phyloP scores from a whole-genome alignment of 2,329 filamentous ascomycete species.

The Penicillium italicum region DNA sequence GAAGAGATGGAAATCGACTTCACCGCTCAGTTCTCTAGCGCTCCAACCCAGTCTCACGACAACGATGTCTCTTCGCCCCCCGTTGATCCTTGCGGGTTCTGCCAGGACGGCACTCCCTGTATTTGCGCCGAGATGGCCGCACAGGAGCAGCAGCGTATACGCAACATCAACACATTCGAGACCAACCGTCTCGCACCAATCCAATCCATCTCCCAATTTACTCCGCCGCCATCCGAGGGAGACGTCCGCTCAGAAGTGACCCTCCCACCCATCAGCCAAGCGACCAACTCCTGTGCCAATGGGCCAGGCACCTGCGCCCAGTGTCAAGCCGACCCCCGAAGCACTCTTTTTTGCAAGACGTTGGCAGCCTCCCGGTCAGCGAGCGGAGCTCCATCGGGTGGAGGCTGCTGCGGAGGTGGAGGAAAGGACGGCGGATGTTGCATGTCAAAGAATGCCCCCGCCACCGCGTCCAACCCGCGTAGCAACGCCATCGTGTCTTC shows the following conservation, averaged over 20 bases:
- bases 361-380: constrained; percentile 60
- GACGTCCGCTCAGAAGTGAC: constrained; percentile 57
- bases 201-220: constrained; percentile 48
- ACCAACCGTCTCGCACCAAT: constrained; percentile 45
- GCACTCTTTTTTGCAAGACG: constrained; percentile 77
- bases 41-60: constrained; percentile 22
- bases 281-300: constrained; percentile 53
- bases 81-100: constrained; percentile 77
- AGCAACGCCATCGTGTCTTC: constrained; percentile 22
- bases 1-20: constrained; percentile 68
- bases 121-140: constrained; percentile 68
- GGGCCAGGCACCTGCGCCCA: constrained; percentile 77
- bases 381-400: constrained; percentile 38
- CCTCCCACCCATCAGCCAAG: constrained; percentile 35
- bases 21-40: constrained; percentile 60
- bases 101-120: constrained; percentile 75
- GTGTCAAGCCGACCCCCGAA: constrained; percentile 72
- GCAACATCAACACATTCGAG: constrained; percentile 46
- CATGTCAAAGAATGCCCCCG: constrained; percentile 35
- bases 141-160: constrained; percentile 37
- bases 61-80: constrained; percentile 34
- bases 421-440: constrained; percentile 62
- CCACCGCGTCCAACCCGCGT: constrained; percentile 21
- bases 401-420: constrained; percentile 62
- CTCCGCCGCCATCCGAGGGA: constrained; percentile 52